Conservation (phyloP, 352 stramenopile genomes). For the Discostella stelligera region DNA sequence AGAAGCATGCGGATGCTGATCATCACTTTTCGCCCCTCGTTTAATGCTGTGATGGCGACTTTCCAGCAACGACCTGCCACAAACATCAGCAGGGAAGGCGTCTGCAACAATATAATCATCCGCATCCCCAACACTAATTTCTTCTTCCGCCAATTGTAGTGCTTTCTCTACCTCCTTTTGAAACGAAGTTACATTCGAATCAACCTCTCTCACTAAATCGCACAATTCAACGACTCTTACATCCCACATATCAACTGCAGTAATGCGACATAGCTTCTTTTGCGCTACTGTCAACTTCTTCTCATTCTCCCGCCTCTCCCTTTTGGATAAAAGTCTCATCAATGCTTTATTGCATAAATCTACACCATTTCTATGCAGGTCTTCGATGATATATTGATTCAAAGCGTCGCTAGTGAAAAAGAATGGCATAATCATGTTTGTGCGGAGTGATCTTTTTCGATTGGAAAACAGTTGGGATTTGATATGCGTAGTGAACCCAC, state of each 20-base stretch:
- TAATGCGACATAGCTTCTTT: constrained; percentile 15
- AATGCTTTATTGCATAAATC: constrained; percentile 44
- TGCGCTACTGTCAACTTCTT: constrained; percentile 14
- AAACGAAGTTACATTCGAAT: constrained; percentile 32
- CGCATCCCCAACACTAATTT: neutral
- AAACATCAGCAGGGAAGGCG: constrained; percentile 6
- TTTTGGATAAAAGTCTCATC: constrained; percentile 24
- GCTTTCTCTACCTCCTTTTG: constrained; percentile 34
- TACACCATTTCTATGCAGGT: constrained; percentile 40
- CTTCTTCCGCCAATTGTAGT: neutral
- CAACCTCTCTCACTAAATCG: constrained; percentile 26
- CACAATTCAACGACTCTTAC: constrained; percentile 14
- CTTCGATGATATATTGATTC: constrained; percentile 22
- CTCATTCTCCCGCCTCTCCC: constrained; percentile 21
- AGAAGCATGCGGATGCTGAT: constrained; percentile 35
- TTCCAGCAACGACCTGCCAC: neutral
- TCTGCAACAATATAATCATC: constrained; percentile 14
- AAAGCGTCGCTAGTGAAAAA: constrained; percentile 22
- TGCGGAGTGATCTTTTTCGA: neutral
- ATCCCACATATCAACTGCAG: constrained; percentile 17
- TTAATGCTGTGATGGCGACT: neutral
- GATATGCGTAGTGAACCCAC: neutral
- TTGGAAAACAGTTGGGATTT: neutral
- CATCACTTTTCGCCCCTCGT: constrained; percentile 23
- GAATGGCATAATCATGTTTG: neutral